Evolutionary conservation across 768 basidiomycete species (phyloP).

Genomic region (Xanthoconium purpureum): DNA sequence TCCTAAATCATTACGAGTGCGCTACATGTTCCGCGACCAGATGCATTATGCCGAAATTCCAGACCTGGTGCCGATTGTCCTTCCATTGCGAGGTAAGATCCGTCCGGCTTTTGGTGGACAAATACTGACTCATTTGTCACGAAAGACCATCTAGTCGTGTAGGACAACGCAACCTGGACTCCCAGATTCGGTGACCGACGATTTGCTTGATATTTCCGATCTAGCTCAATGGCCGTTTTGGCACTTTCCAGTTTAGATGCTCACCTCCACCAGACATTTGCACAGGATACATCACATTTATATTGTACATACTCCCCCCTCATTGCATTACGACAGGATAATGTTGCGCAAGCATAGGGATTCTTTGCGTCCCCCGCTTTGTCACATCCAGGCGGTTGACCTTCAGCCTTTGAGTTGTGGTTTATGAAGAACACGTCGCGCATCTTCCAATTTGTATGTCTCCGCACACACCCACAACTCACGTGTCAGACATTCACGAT

Average conservation of each 20-base stretch:
- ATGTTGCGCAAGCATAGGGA: slow-evolving; percentile 5
- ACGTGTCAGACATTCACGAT: slow-evolving; percentile 11
- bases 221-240: not conserved
- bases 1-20: slow-evolving; percentile 65
- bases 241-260: not conserved
- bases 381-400: slow-evolving; percentile 10
- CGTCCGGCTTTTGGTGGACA: slow-evolving; percentile 6
- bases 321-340: slow-evolving; percentile 21
- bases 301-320: slow-evolving; percentile 26
- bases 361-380: slow-evolving; percentile 9
- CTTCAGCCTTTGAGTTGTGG: slow-evolving; percentile 1
- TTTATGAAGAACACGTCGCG: slow-evolving; percentile 26
- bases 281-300: slow-evolving; percentile 24
- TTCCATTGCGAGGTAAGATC: slow-evolving; percentile 70
- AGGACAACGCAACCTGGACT: not conserved
- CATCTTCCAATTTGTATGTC: slow-evolving; percentile 7
- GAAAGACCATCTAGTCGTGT: slow-evolving; percentile 32
- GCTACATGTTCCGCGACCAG: slow-evolving; percentile 73
- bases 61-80: slow-evolving; percentile 64
- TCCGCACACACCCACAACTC: slow-evolving; percentile 8
- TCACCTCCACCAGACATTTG: slow-evolving; percentile 4
- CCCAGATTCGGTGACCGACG: not conserved
- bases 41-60: slow-evolving; percentile 76
- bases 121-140: slow-evolving; percentile 8
- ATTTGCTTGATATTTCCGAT: slow-evolving; percentile 4